These are phyloP conservation scores for Backusella luteola DNA, from an alignment of 192 early-diverging fungal genomes.

Conservation along the genomic window DNA sequence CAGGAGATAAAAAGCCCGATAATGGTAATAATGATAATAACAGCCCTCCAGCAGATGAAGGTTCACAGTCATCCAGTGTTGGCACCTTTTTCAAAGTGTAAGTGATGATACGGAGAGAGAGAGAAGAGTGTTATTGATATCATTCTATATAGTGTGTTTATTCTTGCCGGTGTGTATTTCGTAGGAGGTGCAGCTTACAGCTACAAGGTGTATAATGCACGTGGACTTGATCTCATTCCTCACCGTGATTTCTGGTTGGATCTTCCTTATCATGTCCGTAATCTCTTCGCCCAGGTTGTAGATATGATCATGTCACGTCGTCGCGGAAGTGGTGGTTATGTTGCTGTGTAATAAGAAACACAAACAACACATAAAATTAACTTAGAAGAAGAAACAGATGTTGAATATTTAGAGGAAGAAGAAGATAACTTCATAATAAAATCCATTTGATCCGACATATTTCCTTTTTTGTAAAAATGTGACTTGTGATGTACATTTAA, in stretches of 20 bases:
- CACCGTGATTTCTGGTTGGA: conserved; percentile 37
- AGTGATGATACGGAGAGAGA: neutral
- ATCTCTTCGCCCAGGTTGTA: conserved; percentile 26
- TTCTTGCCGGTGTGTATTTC: conserved; percentile 26
- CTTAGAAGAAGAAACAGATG: neutral
- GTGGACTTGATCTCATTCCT: conserved; percentile 33
- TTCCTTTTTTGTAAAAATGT: neutral
- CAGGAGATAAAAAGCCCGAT: conserved; percentile 10
- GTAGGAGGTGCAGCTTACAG: conserved; percentile 36
- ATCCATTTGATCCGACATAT: neutral
- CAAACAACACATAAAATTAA: neutral
- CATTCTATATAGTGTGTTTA: conserved; percentile 3
- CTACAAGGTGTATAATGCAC: conserved; percentile 36
- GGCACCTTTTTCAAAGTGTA: conserved; percentile 21
- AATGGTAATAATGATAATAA: conserved; percentile 1
- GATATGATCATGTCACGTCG: conserved; percentile 28
- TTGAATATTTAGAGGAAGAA: neutral
- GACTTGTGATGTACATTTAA: neutral
- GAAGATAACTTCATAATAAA: neutral
- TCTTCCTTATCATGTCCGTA: conserved; percentile 26
- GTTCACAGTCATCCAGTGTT: conserved; percentile 1
- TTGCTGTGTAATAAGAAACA: conserved; percentile 27
- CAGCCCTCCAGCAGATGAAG: neutral
- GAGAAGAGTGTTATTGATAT: neutral
- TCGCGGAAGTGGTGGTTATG: conserved; percentile 37